Conservation (phyloP, 2,329 filamentous ascomycete genomes). For the Hymenoscyphus scutula region DNA sequence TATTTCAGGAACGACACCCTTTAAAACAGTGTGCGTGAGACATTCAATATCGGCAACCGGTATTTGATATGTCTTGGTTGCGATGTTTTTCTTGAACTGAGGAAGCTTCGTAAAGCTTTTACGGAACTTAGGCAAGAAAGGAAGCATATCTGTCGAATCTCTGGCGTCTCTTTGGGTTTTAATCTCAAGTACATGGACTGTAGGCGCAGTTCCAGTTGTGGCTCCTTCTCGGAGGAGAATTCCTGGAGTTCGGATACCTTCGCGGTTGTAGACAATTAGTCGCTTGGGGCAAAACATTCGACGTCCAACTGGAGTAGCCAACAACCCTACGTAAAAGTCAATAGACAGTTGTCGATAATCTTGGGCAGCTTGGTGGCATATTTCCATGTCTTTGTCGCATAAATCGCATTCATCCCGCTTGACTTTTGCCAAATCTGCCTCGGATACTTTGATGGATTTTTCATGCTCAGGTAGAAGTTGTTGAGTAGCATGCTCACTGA, state of each 20-base stretch:
- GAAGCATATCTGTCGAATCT: conserved; percentile 80
- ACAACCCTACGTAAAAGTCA: conserved; percentile 73
- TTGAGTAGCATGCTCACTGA: conserved; percentile 96
- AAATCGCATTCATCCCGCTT: conserved; percentile 79
- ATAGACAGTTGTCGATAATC: conserved; percentile 76
- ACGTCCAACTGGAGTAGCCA: conserved; percentile 79
- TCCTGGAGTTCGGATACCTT: conserved; percentile 79
- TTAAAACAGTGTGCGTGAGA: conserved; percentile 67
- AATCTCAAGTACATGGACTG: conserved; percentile 76
- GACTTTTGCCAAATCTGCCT: conserved; percentile 86
- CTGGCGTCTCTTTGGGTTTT: conserved; percentile 65
- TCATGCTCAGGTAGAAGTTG: conserved; percentile 92
- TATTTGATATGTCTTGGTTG: conserved; percentile 65
- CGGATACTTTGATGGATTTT: conserved; percentile 86
- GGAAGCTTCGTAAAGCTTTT: conserved; percentile 66
- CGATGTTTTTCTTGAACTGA: conserved; percentile 63
- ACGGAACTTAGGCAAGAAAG: conserved; percentile 73
- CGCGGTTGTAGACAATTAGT: conserved; percentile 79
- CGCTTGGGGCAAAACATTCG: conserved; percentile 74
- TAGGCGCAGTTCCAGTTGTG: conserved; percentile 61
- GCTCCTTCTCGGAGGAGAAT: conserved; percentile 76
- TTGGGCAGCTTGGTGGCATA: conserved; percentile 78
- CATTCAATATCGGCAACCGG: conserved; percentile 79
- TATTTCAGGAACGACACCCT: conserved; percentile 58
- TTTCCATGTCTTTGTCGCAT: conserved; percentile 77